Conservation (phyloP, 306 rosid genomes). For the Gleditsia sinensis region DNA sequence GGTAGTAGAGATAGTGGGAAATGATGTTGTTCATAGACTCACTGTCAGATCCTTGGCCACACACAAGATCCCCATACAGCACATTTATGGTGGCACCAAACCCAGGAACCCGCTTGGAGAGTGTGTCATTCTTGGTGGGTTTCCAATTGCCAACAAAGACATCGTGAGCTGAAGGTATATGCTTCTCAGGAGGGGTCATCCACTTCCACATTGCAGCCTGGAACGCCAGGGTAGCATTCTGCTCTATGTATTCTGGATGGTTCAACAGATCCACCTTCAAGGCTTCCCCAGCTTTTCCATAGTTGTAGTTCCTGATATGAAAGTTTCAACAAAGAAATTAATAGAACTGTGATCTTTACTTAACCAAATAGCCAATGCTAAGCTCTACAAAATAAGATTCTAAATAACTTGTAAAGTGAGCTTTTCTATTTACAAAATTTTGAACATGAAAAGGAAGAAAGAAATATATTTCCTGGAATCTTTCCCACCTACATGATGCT, state of each 20-base stretch:
- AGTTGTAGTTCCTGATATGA: slow-evolving; percentile 79
- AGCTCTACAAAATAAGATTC: background rate
- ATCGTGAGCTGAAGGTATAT: slow-evolving; percentile 86
- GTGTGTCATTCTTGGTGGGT: slow-evolving; percentile 90
- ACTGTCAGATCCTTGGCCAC: slow-evolving; percentile 68
- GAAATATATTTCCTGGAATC: background rate
- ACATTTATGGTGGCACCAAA: slow-evolving; percentile 88
- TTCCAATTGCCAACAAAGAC: slow-evolving; percentile 85
- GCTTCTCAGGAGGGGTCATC: slow-evolving; percentile 84
- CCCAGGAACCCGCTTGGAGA: slow-evolving; percentile 79
- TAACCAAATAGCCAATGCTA: background rate
- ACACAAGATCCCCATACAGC: slow-evolving; percentile 66
- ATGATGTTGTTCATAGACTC: slow-evolving; percentile 78
- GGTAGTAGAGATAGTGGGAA: slow-evolving; percentile 85
- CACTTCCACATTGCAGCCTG: slow-evolving; percentile 86
- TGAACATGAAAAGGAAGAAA: background rate
- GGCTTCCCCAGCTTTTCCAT: slow-evolving; percentile 76
- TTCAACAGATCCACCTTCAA: slow-evolving; percentile 73
- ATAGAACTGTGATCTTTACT: background rate
- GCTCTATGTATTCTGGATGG: slow-evolving; percentile 94
- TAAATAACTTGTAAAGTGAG: background rate
- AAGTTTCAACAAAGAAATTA: slow-evolving; percentile 22
- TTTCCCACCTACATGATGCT: background rate
- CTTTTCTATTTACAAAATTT: background rate
- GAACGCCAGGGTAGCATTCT: slow-evolving; percentile 89